phyloP scores from a whole-genome alignment of 192 early-diverging fungal genomes.

The Backusella liffmaniae region DNA sequence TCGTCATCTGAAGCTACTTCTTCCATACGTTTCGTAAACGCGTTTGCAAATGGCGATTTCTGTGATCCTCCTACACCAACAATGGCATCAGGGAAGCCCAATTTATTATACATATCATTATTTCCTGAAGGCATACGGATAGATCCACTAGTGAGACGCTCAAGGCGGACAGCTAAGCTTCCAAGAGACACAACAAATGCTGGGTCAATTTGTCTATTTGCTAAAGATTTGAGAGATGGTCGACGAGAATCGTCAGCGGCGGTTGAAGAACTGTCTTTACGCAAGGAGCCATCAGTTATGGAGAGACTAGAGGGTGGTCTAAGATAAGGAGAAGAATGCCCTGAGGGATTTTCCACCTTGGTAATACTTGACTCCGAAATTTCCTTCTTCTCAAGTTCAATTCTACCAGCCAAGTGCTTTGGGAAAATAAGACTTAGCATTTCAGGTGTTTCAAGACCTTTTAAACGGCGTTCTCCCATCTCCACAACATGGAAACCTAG shows the following conservation, averaged over 20 bases:
- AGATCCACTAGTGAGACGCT: conserved; percentile 47
- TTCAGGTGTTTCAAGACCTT: conserved; percentile 89
- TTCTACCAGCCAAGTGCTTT: conserved; percentile 41
- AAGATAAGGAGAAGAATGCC: not conserved
- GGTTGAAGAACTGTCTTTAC: not conserved
- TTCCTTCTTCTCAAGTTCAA: conserved; percentile 43
- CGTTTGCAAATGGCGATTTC: conserved; percentile 13
- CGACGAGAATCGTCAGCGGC: not conserved
- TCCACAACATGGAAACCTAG: conserved; percentile 68
- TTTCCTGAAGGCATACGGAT: conserved; percentile 11
- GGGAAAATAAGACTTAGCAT: conserved; percentile 71
- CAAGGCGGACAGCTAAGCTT: conserved; percentile 57
- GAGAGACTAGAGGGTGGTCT: conserved; percentile 6
- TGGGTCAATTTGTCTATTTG: conserved; percentile 42
- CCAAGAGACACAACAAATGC: conserved; percentile 45
- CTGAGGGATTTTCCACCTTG: not conserved
- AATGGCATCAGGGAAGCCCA: not conserved
- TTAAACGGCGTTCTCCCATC: conserved; percentile 81
- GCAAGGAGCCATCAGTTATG: not conserved
- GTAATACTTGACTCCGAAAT: conserved; percentile 6
- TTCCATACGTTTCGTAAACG: conserved; percentile 36
- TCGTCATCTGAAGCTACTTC: conserved; percentile 54
- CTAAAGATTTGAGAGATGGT: not conserved
- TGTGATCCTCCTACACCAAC: conserved; percentile 10
- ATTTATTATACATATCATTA: not conserved